Conservation (phyloP, 1,284 basidiomycete species). For the Sanghuangporus sanghuang region DNA sequence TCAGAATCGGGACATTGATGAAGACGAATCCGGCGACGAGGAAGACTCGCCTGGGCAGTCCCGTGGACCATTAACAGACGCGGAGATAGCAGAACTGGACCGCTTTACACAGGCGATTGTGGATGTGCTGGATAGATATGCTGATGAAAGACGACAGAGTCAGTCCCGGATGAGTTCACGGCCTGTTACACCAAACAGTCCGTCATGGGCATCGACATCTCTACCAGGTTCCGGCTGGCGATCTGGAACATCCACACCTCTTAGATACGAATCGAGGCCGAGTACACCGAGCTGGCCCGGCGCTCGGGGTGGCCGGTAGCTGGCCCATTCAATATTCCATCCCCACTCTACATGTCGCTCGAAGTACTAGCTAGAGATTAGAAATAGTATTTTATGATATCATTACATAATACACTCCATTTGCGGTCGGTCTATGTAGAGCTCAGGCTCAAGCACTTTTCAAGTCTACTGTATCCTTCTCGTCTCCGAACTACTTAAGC, state of each 20-base stretch:
- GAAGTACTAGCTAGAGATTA: not conserved
- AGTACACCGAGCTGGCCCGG: conserved; percentile 54
- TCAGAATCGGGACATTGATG: conserved; percentile 40
- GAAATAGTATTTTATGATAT: not conserved
- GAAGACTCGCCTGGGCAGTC: conserved; percentile 18
- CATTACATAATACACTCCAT: too few relatives aligned
- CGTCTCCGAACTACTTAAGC: not conserved
- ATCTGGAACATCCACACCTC: conserved; percentile 55
- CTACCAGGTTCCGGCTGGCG: conserved; percentile 32
- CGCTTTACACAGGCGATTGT: conserved; percentile 71
- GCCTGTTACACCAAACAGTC: conserved; percentile 57
- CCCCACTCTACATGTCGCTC: not conserved
- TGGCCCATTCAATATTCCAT: not conserved
- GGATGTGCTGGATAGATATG: conserved; percentile 61
- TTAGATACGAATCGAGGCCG: conserved; percentile 51
- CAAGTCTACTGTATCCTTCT: not conserved
- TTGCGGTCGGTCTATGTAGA: not conserved
- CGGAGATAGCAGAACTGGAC: conserved; percentile 74
- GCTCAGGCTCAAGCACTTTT: not conserved
- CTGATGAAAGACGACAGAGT: conserved; percentile 48
- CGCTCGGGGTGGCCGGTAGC: not conserved
- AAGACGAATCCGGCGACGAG: conserved; percentile 46
- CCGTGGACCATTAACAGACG: conserved; percentile 49
- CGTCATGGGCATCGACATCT: conserved; percentile 30
- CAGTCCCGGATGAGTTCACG: conserved; percentile 58